A percentile compares a stretch with the other conserved stretches of the same genome.
phyloP scores from a whole-genome alignment of 2,329 filamentous ascomycete species.

The Fusarium pseudocircinatum region DNA sequence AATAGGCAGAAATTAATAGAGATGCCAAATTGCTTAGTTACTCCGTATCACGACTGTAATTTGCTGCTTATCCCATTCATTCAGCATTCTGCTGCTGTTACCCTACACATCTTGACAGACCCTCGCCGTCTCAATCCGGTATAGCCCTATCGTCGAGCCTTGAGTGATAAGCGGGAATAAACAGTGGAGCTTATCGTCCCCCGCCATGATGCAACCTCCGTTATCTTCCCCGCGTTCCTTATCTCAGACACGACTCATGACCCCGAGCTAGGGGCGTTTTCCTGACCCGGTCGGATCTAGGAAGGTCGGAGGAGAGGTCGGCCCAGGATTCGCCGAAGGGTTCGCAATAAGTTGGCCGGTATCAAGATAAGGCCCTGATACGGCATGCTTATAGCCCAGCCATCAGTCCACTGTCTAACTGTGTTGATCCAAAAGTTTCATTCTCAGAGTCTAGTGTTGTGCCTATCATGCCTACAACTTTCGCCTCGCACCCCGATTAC shows the following conservation, averaged over 20 bases:
- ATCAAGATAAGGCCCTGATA: background rate
- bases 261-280: background rate
- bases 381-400: background rate
- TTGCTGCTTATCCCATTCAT: background rate
- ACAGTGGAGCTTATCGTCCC: background rate
- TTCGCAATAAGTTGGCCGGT: background rate
- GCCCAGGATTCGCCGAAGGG: background rate
- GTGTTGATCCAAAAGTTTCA: background rate
- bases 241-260: background rate
- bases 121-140: background rate
- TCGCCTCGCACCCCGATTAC: background rate
- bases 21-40: too few relatives aligned
- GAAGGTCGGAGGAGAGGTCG: background rate
- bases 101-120: background rate
- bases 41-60: too few relatives aligned
- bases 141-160: accelerated
- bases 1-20: accelerated
- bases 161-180: background rate
- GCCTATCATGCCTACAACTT: background rate
- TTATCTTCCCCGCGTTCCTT: background rate
- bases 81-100: background rate
- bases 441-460: background rate
- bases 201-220: background rate
- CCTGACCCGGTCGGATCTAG: background rate
- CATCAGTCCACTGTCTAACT: background rate